Base-by-base conservation (phyloP, 2,329 filamentous ascomycete genomes). In the Beauveria sp. region DNA sequence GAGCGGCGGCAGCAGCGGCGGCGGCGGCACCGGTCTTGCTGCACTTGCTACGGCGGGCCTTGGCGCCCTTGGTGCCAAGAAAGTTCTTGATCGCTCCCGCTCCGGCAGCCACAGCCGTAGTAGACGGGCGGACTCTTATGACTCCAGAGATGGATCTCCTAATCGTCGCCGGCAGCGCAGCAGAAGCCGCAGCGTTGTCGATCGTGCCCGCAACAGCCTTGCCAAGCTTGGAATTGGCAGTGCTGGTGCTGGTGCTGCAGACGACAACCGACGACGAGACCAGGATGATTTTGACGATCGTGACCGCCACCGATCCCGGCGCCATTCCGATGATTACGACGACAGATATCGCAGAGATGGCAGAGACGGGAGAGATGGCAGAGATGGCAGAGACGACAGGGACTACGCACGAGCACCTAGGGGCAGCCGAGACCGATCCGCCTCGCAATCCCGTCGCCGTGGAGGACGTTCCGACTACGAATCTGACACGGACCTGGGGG, bases 181-280 rank as follows among this genome's bases (percentile, higher is more conserved):
- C 73, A 81, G 84, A 64, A 87, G 85, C 75, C 84, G 84, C 63
- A 87, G 84, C 69, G 80, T 87, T n/a, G 84, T 86, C 9, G 84
- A 87, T 69, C 77, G 77, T 58, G 83, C 84, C 22, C 82, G 85
- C 61, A 83, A 83, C 63, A 79, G 84, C 59, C 75, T 88, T 43
- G 84, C 84, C 65, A 85, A 83, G 69, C 75, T 88, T 16, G 85
- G 85, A 53, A 73, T 88, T 40, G 84, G 84, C 56, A 81, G 74
- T 59, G 79, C 73, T 10, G 75, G 78, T 5, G 77, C 74, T 1
- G 66, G 67, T 62, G 66, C 69, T 28, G 72, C 70, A 3, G 75
- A 78, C 41, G 73, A 78, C 41, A 69, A 74, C 44, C 70, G 69
- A 34, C 70, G 73, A 12, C 73, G 74, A n/a, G 72, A 77, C 51